Conservation (phyloP, 768 basidiomycete species). For the Boletus eberwhitei region DNA sequence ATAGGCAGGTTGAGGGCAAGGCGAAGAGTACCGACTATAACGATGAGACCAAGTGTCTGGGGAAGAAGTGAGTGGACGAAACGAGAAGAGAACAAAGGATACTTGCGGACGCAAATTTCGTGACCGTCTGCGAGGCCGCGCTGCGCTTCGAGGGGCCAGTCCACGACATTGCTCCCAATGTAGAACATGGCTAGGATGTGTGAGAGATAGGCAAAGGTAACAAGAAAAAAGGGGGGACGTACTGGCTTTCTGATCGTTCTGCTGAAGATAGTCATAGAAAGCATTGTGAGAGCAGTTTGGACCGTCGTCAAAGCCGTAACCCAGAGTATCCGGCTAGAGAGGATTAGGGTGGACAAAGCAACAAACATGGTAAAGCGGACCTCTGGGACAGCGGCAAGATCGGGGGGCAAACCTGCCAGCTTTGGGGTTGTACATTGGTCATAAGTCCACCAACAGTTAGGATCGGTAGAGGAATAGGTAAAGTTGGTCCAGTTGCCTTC, state of each 20-base stretch:
- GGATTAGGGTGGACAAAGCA: not conserved
- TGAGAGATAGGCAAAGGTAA: not conserved
- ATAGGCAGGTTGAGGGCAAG: not conserved
- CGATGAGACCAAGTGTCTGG: slow-evolving; percentile 35
- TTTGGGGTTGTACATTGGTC: slow-evolving; percentile 48
- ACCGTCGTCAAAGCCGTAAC: slow-evolving; percentile 63
- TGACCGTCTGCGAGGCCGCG: slow-evolving; percentile 54
- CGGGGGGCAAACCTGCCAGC: slow-evolving; percentile 37
- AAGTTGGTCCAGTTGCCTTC: slow-evolving; percentile 31
- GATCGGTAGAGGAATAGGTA: slow-evolving; percentile 40
- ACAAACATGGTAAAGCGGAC: slow-evolving; percentile 19
- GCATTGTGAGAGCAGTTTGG: slow-evolving; percentile 63
- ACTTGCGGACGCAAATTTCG: slow-evolving; percentile 60
- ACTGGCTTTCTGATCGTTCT: slow-evolving; percentile 58
- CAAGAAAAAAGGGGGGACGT: not conserved
- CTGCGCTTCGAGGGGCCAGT: slow-evolving; percentile 55
- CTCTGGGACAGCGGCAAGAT: slow-evolving; percentile 49
- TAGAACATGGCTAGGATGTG: slow-evolving; percentile 51
- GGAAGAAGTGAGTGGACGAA: not conserved
- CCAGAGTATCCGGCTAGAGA: slow-evolving; percentile 46
- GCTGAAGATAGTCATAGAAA: slow-evolving; percentile 53
- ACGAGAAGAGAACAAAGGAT: not conserved
- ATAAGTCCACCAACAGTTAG: slow-evolving; percentile 46
- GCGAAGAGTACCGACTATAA: slow-evolving; percentile 40
- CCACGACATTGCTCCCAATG: slow-evolving; percentile 55